These are phyloP conservation scores for Ceratobasidium sp. DNA, from an alignment of 1,284 basidiomycete species.

Conservation along the genomic window DNA sequence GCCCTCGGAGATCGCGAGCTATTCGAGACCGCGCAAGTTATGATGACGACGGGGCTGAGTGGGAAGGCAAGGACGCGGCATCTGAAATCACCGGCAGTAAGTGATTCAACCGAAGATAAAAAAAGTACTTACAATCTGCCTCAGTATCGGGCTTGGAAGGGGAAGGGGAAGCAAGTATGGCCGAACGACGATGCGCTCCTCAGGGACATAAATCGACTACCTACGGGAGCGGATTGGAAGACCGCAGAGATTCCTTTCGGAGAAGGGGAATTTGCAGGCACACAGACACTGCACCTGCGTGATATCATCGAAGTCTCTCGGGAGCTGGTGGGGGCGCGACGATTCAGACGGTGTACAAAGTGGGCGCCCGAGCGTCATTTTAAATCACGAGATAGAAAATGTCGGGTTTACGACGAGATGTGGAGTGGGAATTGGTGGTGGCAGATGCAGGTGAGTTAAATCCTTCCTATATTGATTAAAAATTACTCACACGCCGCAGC, in stretches of 20 bases:
- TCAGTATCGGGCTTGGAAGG: slow-evolving; percentile 8
- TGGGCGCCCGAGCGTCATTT: slow-evolving; percentile 14
- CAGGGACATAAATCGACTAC: background rate
- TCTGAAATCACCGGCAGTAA: slow-evolving; percentile 6
- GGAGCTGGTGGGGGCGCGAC: slow-evolving; percentile 11
- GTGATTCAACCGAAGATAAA: background rate
- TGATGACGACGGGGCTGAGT: slow-evolving; percentile 40
- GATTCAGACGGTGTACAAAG: background rate
- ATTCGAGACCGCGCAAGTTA: slow-evolving; percentile 25
- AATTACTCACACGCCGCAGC: background rate
- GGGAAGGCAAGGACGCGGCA: background rate
- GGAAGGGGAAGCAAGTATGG: slow-evolving; percentile 30
- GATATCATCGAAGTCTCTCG: slow-evolving; percentile 1
- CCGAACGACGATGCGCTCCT: slow-evolving; percentile 13
- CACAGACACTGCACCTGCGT: background rate
- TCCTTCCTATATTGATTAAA: background rate
- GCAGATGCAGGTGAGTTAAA: slow-evolving; percentile 8
- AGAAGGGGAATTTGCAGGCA: background rate
- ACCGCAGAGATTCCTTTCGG: background rate
- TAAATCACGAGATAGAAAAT: background rate
- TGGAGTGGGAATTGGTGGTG: slow-evolving; percentile 38
- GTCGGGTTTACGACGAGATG: slow-evolving; percentile 8
- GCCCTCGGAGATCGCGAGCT: slow-evolving; percentile 4
- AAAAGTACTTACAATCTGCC: background rate
- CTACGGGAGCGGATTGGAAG: slow-evolving; percentile 22